A percentile compares a stretch with the other conserved stretches of the same genome.
These are phyloP conservation scores for Escovopsis sp. DNA, from an alignment of 2,329 filamentous ascomycete genomes.

Conservation along the genomic window DNA sequence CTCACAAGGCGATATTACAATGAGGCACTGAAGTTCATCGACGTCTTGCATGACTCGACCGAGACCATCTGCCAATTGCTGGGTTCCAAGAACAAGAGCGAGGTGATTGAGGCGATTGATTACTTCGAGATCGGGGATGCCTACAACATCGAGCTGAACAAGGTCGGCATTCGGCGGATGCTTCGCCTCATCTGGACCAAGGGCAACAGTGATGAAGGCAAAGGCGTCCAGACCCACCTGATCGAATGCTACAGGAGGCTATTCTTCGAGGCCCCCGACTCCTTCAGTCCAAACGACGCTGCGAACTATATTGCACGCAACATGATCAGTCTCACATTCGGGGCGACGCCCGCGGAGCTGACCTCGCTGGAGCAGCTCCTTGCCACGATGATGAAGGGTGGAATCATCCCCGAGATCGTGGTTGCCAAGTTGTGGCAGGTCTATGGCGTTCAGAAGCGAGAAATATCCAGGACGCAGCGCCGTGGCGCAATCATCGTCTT, in stretches of 20 bases:
- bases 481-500: slow-evolving; percentile 90
- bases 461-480: slow-evolving; percentile 82
- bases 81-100: slow-evolving; percentile 91
- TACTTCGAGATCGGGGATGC: slow-evolving; percentile 93
- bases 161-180: slow-evolving; percentile 87
- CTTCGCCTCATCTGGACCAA: slow-evolving; percentile 97
- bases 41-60: slow-evolving; percentile 74
- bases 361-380: slow-evolving; percentile 91
- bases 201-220: slow-evolving; percentile 96
- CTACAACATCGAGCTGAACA: slow-evolving; percentile 89
- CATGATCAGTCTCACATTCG: slow-evolving; percentile 98
- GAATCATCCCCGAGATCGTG: slow-evolving; percentile 72
- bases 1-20: slow-evolving; percentile 80
- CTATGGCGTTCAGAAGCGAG: slow-evolving; percentile 83
- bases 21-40: slow-evolving; percentile 89
- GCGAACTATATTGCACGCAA: slow-evolving; percentile 94
- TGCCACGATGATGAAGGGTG: slow-evolving; percentile 94
- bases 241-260: slow-evolving; percentile 94
- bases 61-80: slow-evolving; percentile 72
- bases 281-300: slow-evolving; percentile 75
- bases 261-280: slow-evolving; percentile 89
- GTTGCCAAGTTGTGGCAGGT: slow-evolving; percentile 94
- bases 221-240: slow-evolving; percentile 89
- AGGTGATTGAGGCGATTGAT: slow-evolving; percentile 97
- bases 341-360: slow-evolving; percentile 83